These are phyloP conservation scores for Wickerhamiella alocasiicola DNA, from an alignment of 805 yeast species.

Conservation along the genomic window DNA sequence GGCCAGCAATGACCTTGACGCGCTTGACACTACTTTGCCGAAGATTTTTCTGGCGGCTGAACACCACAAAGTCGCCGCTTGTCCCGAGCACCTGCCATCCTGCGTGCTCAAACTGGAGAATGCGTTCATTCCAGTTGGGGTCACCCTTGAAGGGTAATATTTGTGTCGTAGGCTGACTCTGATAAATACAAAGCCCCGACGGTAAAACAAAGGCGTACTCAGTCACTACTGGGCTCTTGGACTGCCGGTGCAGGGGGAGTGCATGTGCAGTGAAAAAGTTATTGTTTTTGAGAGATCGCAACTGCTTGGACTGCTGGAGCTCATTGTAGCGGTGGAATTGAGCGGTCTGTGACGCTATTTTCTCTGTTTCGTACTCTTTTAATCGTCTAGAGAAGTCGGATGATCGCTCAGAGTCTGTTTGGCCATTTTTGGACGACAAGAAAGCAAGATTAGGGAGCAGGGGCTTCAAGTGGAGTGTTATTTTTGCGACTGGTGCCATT, in stretches of 20 bases:
- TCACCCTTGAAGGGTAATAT: not conserved
- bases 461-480: too few relatives aligned
- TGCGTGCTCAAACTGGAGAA: constrained; percentile 34
- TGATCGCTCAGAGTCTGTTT: too few relatives aligned
- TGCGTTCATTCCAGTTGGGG: constrained; percentile 18
- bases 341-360: too few relatives aligned
- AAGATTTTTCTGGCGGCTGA: constrained; percentile 26
- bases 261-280: constrained; percentile 38
- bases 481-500: too few relatives aligned
- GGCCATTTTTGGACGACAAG: too few relatives aligned
- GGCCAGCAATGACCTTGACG: constrained; percentile 1
- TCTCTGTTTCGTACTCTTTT: too few relatives aligned
- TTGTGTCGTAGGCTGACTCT: constrained; percentile 10
- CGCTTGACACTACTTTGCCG: not conserved
- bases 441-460: too few relatives aligned
- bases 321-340: not conserved
- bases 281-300: constrained; percentile 23
- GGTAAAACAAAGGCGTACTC: constrained; percentile 15
- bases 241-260: not conserved
- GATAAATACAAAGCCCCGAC: constrained; percentile 5
- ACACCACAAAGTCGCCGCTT: constrained; percentile 30
- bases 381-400: too few relatives aligned
- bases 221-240: not conserved
- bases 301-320: not conserved
- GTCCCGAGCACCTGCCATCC: constrained; percentile 46